Evolutionary conservation across 176 grass and related monocot genomes (phyloP).

Genomic region (Paspalum notatum): DNA sequence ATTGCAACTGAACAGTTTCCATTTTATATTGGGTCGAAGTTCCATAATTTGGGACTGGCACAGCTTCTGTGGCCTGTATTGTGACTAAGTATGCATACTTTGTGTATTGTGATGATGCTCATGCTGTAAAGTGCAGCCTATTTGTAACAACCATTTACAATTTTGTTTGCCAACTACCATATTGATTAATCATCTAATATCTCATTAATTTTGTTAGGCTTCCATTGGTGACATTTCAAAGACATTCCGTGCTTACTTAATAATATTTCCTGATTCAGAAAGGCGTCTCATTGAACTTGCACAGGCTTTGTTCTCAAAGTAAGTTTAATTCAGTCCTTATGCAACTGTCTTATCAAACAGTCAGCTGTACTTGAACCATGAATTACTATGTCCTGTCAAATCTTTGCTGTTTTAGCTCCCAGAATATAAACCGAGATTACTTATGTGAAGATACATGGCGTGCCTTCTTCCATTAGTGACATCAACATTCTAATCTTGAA

Average conservation of each 20-base stretch:
- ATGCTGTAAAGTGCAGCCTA: conserved; percentile 3
- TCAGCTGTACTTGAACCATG: conserved; percentile 31
- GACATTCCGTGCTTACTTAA: conserved; percentile 91
- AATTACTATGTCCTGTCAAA: conserved; percentile 17
- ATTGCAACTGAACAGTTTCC: conserved; percentile 16
- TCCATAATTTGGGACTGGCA: conserved; percentile 6
- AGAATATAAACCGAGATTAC: background rate
- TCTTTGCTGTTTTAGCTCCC: conserved; percentile 12
- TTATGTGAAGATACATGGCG: conserved; percentile 11
- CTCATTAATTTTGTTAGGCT: conserved; percentile 48
- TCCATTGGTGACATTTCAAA: conserved; percentile 91
- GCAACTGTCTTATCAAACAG: conserved; percentile 20
- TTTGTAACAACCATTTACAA: background rate
- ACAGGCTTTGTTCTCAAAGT: conserved; percentile 91
- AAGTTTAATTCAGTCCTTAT: conserved; percentile 49
- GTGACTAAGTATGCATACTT: background rate
- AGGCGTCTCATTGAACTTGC: conserved; percentile 88
- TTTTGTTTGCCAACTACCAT: conserved; percentile 10
- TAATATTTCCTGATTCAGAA: conserved; percentile 99
- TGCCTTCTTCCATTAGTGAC: background rate
- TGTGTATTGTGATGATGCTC: background rate
- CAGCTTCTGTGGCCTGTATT: conserved; percentile 19
- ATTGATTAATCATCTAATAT: conserved; percentile 31
- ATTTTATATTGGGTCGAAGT: conserved; percentile 24
- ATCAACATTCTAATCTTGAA: conserved; percentile 8